phyloP scores from a whole-genome alignment of 768 basidiomycete species.

The Trichaptum fuscoviolaceum region DNA sequence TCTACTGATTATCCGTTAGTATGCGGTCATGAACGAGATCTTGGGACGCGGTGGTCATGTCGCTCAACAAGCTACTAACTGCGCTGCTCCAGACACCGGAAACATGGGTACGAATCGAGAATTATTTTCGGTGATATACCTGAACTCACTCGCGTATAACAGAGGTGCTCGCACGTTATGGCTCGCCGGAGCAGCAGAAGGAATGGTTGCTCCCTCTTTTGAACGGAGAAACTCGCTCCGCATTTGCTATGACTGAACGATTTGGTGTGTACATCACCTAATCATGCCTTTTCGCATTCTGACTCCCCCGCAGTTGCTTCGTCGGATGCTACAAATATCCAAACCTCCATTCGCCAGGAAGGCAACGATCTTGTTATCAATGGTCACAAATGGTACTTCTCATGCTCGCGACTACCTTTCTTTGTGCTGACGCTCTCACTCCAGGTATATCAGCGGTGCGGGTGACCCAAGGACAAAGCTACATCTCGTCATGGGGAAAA shows the following conservation, averaged over 20 bases:
- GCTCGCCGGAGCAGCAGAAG: conserved; percentile 84
- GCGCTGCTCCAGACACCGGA: conserved; percentile 94
- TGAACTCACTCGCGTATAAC: conserved; percentile 11
- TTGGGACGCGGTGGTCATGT: conserved; percentile 80
- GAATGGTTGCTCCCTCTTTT: conserved; percentile 85
- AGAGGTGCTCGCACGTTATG: conserved; percentile 97
- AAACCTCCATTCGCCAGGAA: conserved; percentile 77
- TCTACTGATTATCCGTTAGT: conserved; percentile 39
- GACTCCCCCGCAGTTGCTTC: conserved; percentile 61
- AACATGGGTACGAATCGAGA: conserved; percentile 75
- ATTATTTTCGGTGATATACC: conserved; percentile 7
- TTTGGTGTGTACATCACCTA: conserved; percentile 46
- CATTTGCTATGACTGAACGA: conserved; percentile 97
- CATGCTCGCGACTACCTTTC: neutral
- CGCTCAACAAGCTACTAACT: conserved; percentile 86
- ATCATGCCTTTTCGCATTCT: neutral
- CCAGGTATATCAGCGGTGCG: conserved; percentile 95
- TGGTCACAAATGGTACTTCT: conserved; percentile 86
- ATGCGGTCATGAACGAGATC: conserved; percentile 96
- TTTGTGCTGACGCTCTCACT: conserved; percentile 1
- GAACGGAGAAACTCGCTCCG: conserved; percentile 88
- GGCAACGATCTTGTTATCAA: conserved; percentile 89
- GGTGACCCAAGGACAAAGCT: conserved; percentile 86
- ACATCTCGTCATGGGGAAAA: conserved; percentile 94
- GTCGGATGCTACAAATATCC: conserved; percentile 93